Conservation (phyloP, 306 rosid species). For the Carpinus fangiana region DNA sequence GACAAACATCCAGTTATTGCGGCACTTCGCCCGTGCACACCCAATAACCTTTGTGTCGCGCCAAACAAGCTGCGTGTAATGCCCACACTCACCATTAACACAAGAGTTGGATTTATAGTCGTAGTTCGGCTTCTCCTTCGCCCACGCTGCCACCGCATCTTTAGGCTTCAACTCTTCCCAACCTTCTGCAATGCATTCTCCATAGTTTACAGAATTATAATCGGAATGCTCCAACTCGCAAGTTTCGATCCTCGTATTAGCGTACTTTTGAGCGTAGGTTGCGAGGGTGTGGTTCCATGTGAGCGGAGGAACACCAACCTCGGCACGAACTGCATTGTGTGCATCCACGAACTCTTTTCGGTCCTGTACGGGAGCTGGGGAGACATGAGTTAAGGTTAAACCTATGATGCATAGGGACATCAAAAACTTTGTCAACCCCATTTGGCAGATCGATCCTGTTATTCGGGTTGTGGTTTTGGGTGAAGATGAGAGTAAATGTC, state of each 20-base stretch:
- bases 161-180: slow-evolving; percentile 33
- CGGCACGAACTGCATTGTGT: slow-evolving; percentile 55
- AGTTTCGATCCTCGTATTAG: slow-evolving; percentile 24
- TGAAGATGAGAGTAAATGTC: not conserved
- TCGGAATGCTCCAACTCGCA: slow-evolving; percentile 58
- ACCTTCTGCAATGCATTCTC: slow-evolving; percentile 59
- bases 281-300: slow-evolving; percentile 51
- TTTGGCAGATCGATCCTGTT: not conserved
- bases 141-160: slow-evolving; percentile 59
- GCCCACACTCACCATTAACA: not conserved
- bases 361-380: slow-evolving; percentile 21
- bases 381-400: not conserved
- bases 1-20: slow-evolving; percentile 6
- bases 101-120: slow-evolving; percentile 17
- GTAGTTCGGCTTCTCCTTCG: slow-evolving; percentile 52
- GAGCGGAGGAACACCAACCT: slow-evolving; percentile 39
- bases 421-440: slow-evolving; percentile 5
- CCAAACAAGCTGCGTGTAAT: slow-evolving; percentile 36
- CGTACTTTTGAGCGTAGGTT: slow-evolving; percentile 57
- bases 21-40: slow-evolving; percentile 19
- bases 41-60: not conserved
- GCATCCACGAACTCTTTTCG: slow-evolving; percentile 37
- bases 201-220: not conserved
- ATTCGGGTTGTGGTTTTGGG: no score
- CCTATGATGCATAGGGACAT: not conserved